These are phyloP conservation scores for Aquilaria malaccensis DNA, from an alignment of 345 rosid species.

Conservation along the genomic window DNA sequence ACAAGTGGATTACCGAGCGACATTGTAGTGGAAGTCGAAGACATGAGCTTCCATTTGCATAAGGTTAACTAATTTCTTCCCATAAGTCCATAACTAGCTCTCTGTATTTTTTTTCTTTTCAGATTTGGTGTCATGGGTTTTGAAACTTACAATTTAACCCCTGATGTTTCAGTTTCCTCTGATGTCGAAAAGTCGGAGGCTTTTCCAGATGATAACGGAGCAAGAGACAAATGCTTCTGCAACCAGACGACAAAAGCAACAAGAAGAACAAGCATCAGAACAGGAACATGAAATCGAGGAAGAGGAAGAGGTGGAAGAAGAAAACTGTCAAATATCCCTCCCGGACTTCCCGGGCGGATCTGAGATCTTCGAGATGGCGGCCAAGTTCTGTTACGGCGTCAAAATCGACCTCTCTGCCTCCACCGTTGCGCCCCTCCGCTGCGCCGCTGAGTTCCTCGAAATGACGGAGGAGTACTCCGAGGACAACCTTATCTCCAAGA, in stretches of 20 bases:
- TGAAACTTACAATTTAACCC: no score
- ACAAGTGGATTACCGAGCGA: constrained; percentile 90
- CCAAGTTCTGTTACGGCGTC: constrained; percentile 94
- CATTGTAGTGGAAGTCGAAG: constrained; percentile 74
- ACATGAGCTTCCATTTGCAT: constrained; percentile 91
- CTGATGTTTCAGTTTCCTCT: constrained; percentile 62
- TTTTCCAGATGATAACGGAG: constrained; percentile 68
- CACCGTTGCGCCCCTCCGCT: constrained; percentile 69
- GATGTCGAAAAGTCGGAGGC: constrained; percentile 81
- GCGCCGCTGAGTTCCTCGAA: constrained; percentile 82
- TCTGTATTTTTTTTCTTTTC: background rate
- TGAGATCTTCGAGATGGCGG: constrained; percentile 75
- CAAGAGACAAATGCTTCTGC: constrained; percentile 37
- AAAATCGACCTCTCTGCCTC: constrained; percentile 65
- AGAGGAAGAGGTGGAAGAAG: constrained; percentile 28
- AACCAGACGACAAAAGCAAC: constrained; percentile 6
- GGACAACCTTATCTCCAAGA: constrained; percentile 63
- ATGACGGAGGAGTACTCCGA: constrained; percentile 84
- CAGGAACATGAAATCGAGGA: constrained; percentile 24
- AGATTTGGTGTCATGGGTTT: background rate
- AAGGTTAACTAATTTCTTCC: constrained; percentile 38
- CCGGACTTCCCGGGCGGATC: constrained; percentile 88
- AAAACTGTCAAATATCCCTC: constrained; percentile 41
- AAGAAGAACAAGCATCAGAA: constrained; percentile 9
- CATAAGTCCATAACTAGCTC: background rate